Evolutionary conservation across 129 eudicot species (phyloP).

Genomic region (Mikania micrantha): DNA sequence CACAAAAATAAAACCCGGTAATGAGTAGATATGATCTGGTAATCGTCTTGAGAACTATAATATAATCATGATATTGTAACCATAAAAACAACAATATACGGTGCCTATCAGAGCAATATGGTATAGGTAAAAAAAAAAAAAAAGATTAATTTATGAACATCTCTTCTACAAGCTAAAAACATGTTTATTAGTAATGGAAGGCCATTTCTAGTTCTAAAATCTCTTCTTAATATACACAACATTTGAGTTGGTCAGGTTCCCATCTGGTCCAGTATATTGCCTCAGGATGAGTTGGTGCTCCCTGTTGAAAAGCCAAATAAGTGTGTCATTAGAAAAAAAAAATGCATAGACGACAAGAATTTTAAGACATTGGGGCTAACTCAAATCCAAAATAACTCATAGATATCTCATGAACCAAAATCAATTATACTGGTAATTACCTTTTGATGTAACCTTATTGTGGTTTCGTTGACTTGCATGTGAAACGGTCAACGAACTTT

Average conservation of each 20-base stretch:
- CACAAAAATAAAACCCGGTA: constrained; percentile 2
- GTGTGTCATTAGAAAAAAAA: background rate
- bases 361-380: background rate
- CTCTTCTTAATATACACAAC: constrained; percentile 29
- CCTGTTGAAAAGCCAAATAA: constrained; percentile 28
- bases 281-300: constrained; percentile 31
- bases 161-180: constrained; percentile 31
- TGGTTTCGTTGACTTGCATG: constrained; percentile 47
- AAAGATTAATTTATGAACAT: constrained; percentile 28
- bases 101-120: background rate
- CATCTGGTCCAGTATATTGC: constrained; percentile 10
- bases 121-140: constrained; percentile 2
- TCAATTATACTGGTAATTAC: constrained; percentile 11
- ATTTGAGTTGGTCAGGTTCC: constrained; percentile 4
- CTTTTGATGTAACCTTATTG: constrained; percentile 41
- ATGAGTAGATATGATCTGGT: background rate
- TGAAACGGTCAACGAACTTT: constrained; percentile 63
- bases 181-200: constrained; percentile 20
- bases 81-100: constrained; percentile 32
- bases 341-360: background rate
- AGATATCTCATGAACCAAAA: background rate
- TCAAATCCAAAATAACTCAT: background rate
- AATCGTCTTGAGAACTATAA: constrained; percentile 13
- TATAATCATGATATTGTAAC: constrained; percentile 15
- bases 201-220: constrained; percentile 23